Evolutionary conservation across 2,329 filamentous ascomycete genomes (phyloP).

Genomic region (Trichophyton rubrum): DNA sequence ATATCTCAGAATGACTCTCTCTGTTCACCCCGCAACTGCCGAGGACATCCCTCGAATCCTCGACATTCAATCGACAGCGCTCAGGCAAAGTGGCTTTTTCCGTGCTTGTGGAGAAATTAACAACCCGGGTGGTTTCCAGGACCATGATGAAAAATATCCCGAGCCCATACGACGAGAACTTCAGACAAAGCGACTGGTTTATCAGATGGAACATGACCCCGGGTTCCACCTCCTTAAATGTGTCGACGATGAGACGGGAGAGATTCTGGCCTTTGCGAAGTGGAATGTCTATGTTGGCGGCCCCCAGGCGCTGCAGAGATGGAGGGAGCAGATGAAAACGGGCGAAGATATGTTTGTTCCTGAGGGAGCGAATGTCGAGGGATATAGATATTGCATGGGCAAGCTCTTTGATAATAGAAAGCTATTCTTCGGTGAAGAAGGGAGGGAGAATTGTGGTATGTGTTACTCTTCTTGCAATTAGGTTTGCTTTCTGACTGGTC

Average conservation of each 20-base stretch:
- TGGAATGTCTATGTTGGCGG: slow-evolving; percentile 8
- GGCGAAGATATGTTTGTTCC: slow-evolving; percentile 8
- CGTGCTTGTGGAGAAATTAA: slow-evolving; percentile 7
- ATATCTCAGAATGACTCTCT: slow-evolving; percentile 7
- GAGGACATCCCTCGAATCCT: slow-evolving; percentile 9
- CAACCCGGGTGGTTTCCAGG: slow-evolving; percentile 4
- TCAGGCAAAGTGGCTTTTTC: slow-evolving; percentile 8
- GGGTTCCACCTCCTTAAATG: slow-evolving; percentile 8
- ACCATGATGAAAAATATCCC: not conserved
- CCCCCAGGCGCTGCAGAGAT: slow-evolving; percentile 1
- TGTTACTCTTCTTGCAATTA: not conserved
- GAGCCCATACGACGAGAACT: not conserved
- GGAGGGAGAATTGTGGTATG: slow-evolving; percentile 11
- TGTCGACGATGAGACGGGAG: slow-evolving; percentile 10
- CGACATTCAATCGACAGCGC: slow-evolving; percentile 6
- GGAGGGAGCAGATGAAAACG: slow-evolving; percentile 6
- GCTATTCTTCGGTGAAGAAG: slow-evolving; percentile 10
- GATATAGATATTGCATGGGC: slow-evolving; percentile 8
- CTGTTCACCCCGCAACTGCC: slow-evolving; percentile 6
- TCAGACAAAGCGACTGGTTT: slow-evolving; percentile 5
- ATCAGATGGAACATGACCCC: slow-evolving; percentile 5
- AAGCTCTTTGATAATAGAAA: slow-evolving; percentile 5
- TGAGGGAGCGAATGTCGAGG: slow-evolving; percentile 6
- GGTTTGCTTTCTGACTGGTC: not conserved
- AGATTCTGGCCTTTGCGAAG: slow-evolving; percentile 10